Evolutionary conservation across 1,284 basidiomycete genomes (phyloP), one percentile per base, ranked within the genome.

Genomic region (Cutaneotrichosporon arboriforme): DNA sequence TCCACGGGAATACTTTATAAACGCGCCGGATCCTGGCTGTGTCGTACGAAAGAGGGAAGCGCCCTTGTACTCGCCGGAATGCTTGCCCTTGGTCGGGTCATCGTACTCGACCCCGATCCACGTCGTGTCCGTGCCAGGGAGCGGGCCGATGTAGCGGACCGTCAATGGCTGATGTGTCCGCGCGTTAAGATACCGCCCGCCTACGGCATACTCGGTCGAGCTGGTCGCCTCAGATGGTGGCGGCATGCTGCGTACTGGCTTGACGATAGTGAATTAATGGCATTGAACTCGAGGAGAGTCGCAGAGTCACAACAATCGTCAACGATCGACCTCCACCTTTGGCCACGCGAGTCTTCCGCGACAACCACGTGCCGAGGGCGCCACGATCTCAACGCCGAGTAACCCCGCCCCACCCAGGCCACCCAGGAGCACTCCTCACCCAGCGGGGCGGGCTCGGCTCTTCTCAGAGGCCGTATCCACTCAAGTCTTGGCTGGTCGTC

Each of bases 61-160:
- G 34, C 84, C 87, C 60, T 88, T 84, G 70, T 87, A 88, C 52
- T 78, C 71, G 12, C 94, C 94, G 62, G 86, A 83, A 69, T 97
- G 92, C 73, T 88, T 94, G 22, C 93, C 93, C 49, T 88, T 81
- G 1, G 69, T 56, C 5, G 85, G 79, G 66, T 91, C 84, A 66
- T 98, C 94, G 89, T 93, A 98, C 76, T 97, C 93, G 47, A 97
- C 81, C 13, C 94, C 94, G 4, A 93, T 80, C 93, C 94, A 98
- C 14, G 75, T 51, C 12, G 13, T 21, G 15, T 35, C 38, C 23
- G 31, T 26, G n/a, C 48, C 33, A 1, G 64, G 61, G 0, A 73
- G 65, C 0, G 56, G 55, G 12, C 71, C 73, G 51, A 73, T 55
- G 54, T 72, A 73, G 5, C 61, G 62, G 7, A 75, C 42, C 14